These are phyloP conservation scores for Paramyrothecium roridum DNA, from an alignment of 2,329 filamentous ascomycete genomes.

Conservation along the genomic window DNA sequence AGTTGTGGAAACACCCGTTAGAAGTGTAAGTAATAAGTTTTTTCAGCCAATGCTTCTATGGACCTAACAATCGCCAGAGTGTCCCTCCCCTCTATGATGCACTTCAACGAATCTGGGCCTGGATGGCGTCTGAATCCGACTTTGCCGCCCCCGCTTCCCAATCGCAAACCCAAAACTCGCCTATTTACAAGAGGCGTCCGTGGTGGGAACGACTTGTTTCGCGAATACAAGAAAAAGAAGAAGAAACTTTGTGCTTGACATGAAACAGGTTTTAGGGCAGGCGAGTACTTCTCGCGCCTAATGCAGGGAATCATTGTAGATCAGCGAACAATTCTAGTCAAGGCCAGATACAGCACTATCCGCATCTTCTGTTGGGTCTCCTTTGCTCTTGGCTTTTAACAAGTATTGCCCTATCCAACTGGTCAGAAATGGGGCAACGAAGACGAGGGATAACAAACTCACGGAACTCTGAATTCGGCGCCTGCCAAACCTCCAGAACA, in stretches of 20 bases:
- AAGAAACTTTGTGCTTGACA: constrained; percentile 35
- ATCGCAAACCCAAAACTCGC: constrained; percentile 9
- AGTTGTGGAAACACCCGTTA: constrained; percentile 31
- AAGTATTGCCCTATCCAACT: constrained; percentile 31
- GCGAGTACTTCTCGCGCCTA: background rate
- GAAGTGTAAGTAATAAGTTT: constrained; percentile 30
- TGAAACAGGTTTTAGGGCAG: constrained; percentile 12
- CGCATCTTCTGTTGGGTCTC: constrained; percentile 27
- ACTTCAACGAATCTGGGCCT: constrained; percentile 29
- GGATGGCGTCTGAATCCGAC: constrained; percentile 26
- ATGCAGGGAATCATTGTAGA: background rate
- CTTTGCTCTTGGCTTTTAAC: constrained; percentile 24
- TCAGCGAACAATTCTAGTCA: constrained; percentile 9
- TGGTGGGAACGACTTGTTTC: constrained; percentile 39
- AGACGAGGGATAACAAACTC: constrained; percentile 12
- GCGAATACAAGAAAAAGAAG: constrained; percentile 24
- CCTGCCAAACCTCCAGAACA: constrained; percentile 31
- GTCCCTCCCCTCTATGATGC: constrained; percentile 33
- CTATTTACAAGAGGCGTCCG: constrained; percentile 24
- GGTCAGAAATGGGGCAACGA: constrained; percentile 12
- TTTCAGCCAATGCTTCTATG: constrained; percentile 4
- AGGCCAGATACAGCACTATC: constrained; percentile 34
- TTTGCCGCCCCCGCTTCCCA: constrained; percentile 7
- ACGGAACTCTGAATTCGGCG: constrained; percentile 35
- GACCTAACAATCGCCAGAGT: constrained; percentile 22